Evolutionary conservation across 805 yeast genomes (phyloP), one percentile per base, ranked within the genome.

Genomic region (Tetrapisispora fleetii): DNA sequence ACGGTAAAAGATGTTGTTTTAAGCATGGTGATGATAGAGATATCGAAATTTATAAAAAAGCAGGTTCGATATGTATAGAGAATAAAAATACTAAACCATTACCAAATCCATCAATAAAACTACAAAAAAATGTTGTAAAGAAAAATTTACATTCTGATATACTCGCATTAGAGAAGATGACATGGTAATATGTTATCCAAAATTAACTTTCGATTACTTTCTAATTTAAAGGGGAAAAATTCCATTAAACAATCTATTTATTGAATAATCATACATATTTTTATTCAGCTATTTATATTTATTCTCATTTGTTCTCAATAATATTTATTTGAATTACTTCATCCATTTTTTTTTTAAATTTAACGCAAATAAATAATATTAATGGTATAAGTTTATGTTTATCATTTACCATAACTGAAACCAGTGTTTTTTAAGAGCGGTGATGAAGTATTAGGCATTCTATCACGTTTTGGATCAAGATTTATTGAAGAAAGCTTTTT

Each of bases 1-100:
- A 89, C 67, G 95, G 95, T 27, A 85, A 79, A 63, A 77, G 97
- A 60, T 89, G 97, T 65, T 87, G 95, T 62, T 89, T 90, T 72
- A 86, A 83, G 62, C 97, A 89, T 67, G 86, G 83, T 30, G 69
- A 69, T 45, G 66, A 61, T 50, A 55, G 54, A 37, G 68, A 65
- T 49, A 60, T 59, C 30, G 53, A 59, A 45, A 51, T 61, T 18
- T 63, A 63, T 49, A 52, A 57, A 22, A 54, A 56, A 40, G 65
- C 65, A 19, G 60, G 59, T 32, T 45, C 50, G 17, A 47, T 53
- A 16, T 46, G 27, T 37, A 30, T 22, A 9, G 43, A 45, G 5
- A 19, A 24, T 10, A 36, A 30, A 30, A 32, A 33, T 19, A 35
- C 1, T 33, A 22, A n/a, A 35, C 17, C 7, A 35, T 24, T 28